Percentiles rank a stretch among this genome's conserved stretches.
Conservation (phyloP, 2,329 filamentous ascomycete species). For the Claviceps sp. region DNA sequence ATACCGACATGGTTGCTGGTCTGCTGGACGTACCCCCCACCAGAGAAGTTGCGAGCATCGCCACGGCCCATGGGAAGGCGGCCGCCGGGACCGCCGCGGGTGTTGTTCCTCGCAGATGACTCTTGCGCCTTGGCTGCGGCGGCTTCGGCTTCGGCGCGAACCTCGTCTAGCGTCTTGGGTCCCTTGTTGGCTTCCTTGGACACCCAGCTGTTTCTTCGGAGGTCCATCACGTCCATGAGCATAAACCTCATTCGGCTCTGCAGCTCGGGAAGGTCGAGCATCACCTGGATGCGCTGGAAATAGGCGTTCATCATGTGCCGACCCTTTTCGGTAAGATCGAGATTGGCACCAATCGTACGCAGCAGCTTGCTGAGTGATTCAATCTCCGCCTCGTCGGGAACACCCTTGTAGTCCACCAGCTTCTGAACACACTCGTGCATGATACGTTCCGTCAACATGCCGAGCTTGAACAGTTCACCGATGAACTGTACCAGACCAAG, state of each 20-base stretch:
- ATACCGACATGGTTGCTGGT: constrained; percentile 78
- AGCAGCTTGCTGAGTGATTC: constrained; percentile 92
- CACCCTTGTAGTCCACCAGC: constrained; percentile 84
- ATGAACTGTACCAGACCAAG: constrained; percentile 98
- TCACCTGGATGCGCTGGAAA: constrained; percentile 75
- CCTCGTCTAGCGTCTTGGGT: constrained; percentile 89
- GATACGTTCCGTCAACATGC: constrained; percentile 96
- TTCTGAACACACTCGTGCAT: constrained; percentile 99
- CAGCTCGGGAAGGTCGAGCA: constrained; percentile 67
- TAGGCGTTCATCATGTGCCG: constrained; percentile 82
- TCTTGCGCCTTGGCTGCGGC: constrained; percentile 76
- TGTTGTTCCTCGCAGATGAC: constrained; percentile 38
- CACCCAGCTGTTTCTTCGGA: constrained; percentile 64
- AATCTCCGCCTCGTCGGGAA: constrained; percentile 90
- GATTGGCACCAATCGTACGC: constrained; percentile 76
- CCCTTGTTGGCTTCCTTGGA: constrained; percentile 89
- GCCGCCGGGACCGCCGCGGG: constrained; percentile 51
- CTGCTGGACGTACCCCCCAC: constrained; percentile 50
- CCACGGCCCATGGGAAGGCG: constrained; percentile 67
- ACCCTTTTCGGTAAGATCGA: constrained; percentile 74
- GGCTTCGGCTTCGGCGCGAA: constrained; percentile 71
- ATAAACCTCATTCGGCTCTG: constrained; percentile 88
- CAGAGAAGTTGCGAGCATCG: constrained; percentile 74
- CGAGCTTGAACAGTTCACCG: constrained; percentile 95
- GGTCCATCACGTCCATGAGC: constrained; percentile 86